phyloP scores from a whole-genome alignment of 2,329 filamentous ascomycete species.

The Davidsoniella australis region DNA sequence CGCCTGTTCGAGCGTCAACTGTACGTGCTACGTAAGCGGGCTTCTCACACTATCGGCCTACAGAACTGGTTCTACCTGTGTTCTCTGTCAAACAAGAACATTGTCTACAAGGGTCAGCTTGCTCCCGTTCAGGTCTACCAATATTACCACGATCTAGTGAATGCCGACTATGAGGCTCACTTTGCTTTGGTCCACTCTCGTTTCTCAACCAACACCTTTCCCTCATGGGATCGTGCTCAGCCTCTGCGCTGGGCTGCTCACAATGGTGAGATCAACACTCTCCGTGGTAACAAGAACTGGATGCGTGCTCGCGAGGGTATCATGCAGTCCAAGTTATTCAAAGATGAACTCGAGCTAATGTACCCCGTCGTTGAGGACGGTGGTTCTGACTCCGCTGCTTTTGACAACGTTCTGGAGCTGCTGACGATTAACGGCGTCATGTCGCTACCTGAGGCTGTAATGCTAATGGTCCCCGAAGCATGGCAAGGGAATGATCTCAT shows the following conservation, averaged over 20 bases:
- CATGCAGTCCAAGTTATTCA: slow-evolving; percentile 83
- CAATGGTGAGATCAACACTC: slow-evolving; percentile 96
- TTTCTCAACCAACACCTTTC: slow-evolving; percentile 97
- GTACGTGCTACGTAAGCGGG: slow-evolving; percentile 85
- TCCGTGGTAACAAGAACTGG: slow-evolving; percentile 98
- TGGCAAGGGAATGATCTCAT: slow-evolving; percentile 84
- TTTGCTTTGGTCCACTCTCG: slow-evolving; percentile 94
- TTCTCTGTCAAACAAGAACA: slow-evolving; percentile 93
- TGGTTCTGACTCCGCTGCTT: slow-evolving; percentile 89
- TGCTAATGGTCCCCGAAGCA: slow-evolving; percentile 96
- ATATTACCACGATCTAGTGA: slow-evolving; percentile 93
- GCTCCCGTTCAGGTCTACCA: slow-evolving; percentile 91
- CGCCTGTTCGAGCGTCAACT: slow-evolving; percentile 81
- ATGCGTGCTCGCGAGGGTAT: slow-evolving; percentile 94
- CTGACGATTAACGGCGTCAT: slow-evolving; percentile 91
- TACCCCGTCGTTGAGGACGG: slow-evolving; percentile 95
- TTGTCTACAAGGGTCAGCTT: slow-evolving; percentile 96
- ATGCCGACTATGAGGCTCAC: slow-evolving; percentile 92
- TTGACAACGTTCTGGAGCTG: slow-evolving; percentile 90
- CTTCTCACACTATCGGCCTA: slow-evolving; percentile 83
- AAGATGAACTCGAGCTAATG: slow-evolving; percentile 74
- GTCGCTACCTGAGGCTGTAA: slow-evolving; percentile 86
- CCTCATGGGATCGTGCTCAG: slow-evolving; percentile 94
- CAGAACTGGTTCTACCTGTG: slow-evolving; percentile 99
- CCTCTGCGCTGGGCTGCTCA: slow-evolving; percentile 92